These are phyloP conservation scores for Cyclostephanos tholiformis DNA, from an alignment of 108 stramenopile species.

Conservation along the genomic window DNA sequence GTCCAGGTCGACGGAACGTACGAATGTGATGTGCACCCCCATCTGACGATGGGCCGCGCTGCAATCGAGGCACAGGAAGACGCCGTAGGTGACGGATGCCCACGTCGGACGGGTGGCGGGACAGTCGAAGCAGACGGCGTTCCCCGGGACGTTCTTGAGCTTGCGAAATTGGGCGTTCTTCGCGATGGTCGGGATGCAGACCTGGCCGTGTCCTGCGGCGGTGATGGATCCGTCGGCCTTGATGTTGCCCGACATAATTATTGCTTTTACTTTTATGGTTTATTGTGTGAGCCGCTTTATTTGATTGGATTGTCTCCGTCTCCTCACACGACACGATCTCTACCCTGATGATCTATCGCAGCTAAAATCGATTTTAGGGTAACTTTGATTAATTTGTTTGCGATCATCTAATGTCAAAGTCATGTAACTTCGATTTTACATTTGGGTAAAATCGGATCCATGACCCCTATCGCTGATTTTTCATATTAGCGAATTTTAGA, in stretches of 20 bases:
- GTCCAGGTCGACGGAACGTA: slow-evolving; percentile 87
- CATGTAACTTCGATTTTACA: too few species aligned
- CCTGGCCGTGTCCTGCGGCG: slow-evolving; percentile 84
- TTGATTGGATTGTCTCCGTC: too few species aligned
- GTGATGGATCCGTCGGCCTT: slow-evolving; percentile 85
- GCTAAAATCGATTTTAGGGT: too few species aligned
- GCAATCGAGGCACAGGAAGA: slow-evolving; percentile 94
- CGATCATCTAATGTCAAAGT: too few species aligned
- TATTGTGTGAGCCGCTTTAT: too few species aligned
- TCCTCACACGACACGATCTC: not conserved
- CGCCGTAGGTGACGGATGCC: slow-evolving; percentile 93
- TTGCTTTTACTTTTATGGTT: too few species aligned
- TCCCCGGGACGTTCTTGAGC: slow-evolving; percentile 74
- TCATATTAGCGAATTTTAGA: too few species aligned
- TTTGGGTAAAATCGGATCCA: too few species aligned
- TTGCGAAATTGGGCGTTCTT: slow-evolving; percentile 89
- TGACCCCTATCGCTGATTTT: too few species aligned
- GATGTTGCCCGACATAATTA: slow-evolving; percentile 66
- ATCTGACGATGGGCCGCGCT: slow-evolving; percentile 87
- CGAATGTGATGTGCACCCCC: slow-evolving; percentile 92
- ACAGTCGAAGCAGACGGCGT: slow-evolving; percentile 93
- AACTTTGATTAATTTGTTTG: too few species aligned
- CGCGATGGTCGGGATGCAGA: slow-evolving; percentile 77
- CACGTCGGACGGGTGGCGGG: slow-evolving; percentile 91
- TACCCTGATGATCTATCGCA: too few species aligned